Conservation (phyloP, 2,329 filamentous ascomycete genomes). For the Macrophomina pseudophaseolina region DNA sequence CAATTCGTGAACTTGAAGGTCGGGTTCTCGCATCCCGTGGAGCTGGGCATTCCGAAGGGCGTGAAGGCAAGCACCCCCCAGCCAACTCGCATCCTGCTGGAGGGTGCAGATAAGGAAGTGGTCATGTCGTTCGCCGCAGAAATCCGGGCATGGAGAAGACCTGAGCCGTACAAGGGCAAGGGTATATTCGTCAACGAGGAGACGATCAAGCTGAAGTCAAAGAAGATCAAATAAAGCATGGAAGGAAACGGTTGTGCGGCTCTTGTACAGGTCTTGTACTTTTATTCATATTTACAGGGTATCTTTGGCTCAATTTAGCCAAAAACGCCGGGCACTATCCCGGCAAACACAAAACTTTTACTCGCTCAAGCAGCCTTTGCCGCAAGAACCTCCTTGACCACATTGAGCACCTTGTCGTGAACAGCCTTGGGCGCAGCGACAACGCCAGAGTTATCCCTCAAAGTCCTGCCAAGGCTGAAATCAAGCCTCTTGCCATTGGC, state of each 20-base stretch:
- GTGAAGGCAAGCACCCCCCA: slow-evolving; percentile 87
- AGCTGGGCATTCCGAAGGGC: slow-evolving; percentile 80
- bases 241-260: not conserved
- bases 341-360: slow-evolving; percentile 11
- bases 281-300: slow-evolving; percentile 24
- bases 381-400: slow-evolving; percentile 78
- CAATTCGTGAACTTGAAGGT: slow-evolving; percentile 93
- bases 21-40: slow-evolving; percentile 94
- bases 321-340: slow-evolving; percentile 9
- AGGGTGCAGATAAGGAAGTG: slow-evolving; percentile 83
- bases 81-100: slow-evolving; percentile 87
- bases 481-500: slow-evolving; percentile 82
- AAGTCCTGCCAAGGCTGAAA: slow-evolving; percentile 83
- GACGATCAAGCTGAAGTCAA: slow-evolving; percentile 97
- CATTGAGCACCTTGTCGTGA: slow-evolving; percentile 77
- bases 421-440: slow-evolving; percentile 81
- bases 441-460: slow-evolving; percentile 90
- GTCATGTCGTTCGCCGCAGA: slow-evolving; percentile 90
- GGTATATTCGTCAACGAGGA: slow-evolving; percentile 98
- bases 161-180: slow-evolving; percentile 99
- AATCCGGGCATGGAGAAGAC: slow-evolving; percentile 85
- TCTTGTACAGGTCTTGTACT: slow-evolving; percentile 24
- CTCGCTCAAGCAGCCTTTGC: slow-evolving; percentile 40
- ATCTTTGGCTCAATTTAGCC: slow-evolving; percentile 23
- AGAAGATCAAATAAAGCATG: slow-evolving; percentile 61